Percentiles rank a stretch among this genome's conserved stretches.
Conservation (phyloP, 106 monocot genomes). For the Phalaenopsis equestris region DNA sequence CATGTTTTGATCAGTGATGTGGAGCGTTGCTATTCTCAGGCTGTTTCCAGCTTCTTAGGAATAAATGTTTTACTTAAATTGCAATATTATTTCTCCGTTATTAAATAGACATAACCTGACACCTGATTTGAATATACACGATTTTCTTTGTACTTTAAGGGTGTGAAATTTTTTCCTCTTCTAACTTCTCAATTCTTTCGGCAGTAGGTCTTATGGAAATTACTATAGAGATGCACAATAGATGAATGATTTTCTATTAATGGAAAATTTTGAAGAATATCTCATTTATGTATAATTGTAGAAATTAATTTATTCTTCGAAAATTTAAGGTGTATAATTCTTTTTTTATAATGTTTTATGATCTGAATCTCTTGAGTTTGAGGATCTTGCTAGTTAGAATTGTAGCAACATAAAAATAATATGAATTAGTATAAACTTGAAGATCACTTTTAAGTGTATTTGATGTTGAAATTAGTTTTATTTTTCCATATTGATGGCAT, state of each 20-base stretch:
- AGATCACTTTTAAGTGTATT: too few species aligned
- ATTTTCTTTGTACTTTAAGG: too few species aligned
- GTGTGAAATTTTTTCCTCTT: not conserved
- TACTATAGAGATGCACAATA: not conserved
- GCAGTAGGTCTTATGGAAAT: not conserved
- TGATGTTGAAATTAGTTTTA: too few species aligned
- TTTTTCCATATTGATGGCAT: too few species aligned
- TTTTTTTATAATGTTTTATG: not conserved
- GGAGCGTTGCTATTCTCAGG: not conserved
- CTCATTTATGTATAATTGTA: not conserved
- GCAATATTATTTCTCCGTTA: too few species aligned
- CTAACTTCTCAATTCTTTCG: not conserved
- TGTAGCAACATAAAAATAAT: too few species aligned
- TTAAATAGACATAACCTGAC: too few species aligned
- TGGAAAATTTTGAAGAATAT: not conserved
- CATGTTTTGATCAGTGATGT: not conserved
- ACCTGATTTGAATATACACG: too few species aligned
- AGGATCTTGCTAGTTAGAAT: not conserved
- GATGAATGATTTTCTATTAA: not conserved
- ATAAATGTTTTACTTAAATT: too few species aligned
- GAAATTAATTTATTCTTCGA: not conserved
- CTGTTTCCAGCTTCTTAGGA: too few species aligned
- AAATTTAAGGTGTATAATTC: not conserved
- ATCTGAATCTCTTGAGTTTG: not conserved
- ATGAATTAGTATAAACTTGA: too few species aligned